Base-by-base conservation (phyloP, 139 green algal species). In the Chlorella sp. region DNA sequence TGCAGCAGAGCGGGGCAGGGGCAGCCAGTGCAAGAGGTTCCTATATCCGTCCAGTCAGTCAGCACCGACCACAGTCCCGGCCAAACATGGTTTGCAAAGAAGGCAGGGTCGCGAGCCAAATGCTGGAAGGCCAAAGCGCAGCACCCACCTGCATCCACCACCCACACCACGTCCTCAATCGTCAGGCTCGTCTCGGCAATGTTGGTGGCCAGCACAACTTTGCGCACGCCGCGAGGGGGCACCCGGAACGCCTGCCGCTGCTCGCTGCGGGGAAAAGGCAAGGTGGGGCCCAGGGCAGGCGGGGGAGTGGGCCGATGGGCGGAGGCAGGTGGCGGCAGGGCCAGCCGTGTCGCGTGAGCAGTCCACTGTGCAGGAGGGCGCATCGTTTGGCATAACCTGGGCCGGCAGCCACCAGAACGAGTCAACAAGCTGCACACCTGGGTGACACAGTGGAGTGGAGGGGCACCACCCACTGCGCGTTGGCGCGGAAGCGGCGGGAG, bases 181-280 rank as follows among this genome's bases (percentile, higher is more conserved):
- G 96, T 99, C 41, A 99, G 88, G 48, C 87, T 95, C 30, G 97
- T 99, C 90, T 99, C 97, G 0, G 97, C 97, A 70, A 99, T 99
- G 91, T 99, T 99, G 77, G 97, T 99, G 34, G 96, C 90, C 77
- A 99, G 85, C 58, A 99, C 94, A 26, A 99, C 90, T 85, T 98
- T 98, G 75, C 94, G 91, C 38, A 90, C 82, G n/a, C 88, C 87
- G 5, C 51, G 5, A 0, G 91, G 91, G 24, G 91, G 91, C n/a
- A 62, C 30, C 51, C 73, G 48, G 73, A 91, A 91, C 2, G 82
- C 87, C 64, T 90, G 77, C 28, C 60, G 77, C 77, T 83, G 77
- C 38, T 83, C 77, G 60, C 77, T 83, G 77, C 77, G 9, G 40
- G 26, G 36, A 16, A 32, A 44, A 6, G 3, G 26, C n/a, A n/a